Base-by-base conservation (phyloP, 108 stramenopile species). In the Asterionellopsis glacialis region DNA sequence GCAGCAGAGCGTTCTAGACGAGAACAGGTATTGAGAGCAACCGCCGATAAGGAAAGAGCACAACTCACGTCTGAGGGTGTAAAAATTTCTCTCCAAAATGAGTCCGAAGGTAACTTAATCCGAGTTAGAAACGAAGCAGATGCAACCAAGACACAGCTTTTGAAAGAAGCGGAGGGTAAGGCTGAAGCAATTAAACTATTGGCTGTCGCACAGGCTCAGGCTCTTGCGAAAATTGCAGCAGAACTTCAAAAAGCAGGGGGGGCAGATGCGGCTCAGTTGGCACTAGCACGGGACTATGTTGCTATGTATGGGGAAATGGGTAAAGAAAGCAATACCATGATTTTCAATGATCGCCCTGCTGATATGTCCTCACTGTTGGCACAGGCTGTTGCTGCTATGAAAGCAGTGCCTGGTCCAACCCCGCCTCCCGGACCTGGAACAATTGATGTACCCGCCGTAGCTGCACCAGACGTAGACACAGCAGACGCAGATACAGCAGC, bases 281-380 rank as follows among this genome's bases (percentile, higher is more conserved):
- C 91, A n/a, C 68, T 97, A 65, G 92, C 96, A 19, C 77, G 84
- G 53, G 83, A 94, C 24, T 98, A 98, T 73, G 95, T 97, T 39
- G 55, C 79, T 33, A 96, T 98, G 97, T 98, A 97, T 73, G 95
- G 93, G 13, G 94, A 95, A 69, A 97, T 98, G 95, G 97, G 94
- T 48, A 76, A 75, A 44, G 61, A 95, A 72, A 85, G 83, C 67
- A 97, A 98, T 75, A 98, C 97, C 10, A 98, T 98, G 76, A 80
- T 98, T 55, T 98, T 98, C 75, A 90, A 87, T 62, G 95, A 98
- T 24, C 70, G 78, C 33, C 90, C 95, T 6, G 97, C 85, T n/a
- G 94, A 96, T 69, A 84, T 95, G 26, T 77, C 85, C 33, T 82
- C 91, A 22, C 73, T 96, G 18, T 58, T 96, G 42, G 87, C 80